Conservation (phyloP, 768 basidiomycete species). For the Rhizopogon roseolus region DNA sequence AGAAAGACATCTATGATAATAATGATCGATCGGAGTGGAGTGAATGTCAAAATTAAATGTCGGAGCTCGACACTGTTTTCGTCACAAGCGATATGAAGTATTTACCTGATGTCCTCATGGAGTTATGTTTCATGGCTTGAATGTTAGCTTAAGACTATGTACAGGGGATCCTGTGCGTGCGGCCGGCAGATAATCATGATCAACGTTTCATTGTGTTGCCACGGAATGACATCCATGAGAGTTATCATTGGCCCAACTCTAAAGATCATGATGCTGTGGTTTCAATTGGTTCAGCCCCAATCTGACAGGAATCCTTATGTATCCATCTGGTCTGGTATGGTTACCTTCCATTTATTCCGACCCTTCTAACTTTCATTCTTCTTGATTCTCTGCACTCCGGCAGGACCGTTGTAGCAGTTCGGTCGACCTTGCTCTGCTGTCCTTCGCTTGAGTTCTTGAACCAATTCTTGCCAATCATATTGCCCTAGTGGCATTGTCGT, state of each 20-base stretch:
- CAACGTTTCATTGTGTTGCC: neutral
- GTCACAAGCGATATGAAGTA: too few relatives aligned
- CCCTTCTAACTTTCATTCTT: slow-evolving; percentile 14
- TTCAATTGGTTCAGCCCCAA: neutral
- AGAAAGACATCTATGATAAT: too few relatives aligned
- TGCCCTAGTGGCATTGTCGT: slow-evolving; percentile 43
- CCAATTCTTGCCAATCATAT: slow-evolving; percentile 20
- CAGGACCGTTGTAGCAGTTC: slow-evolving; percentile 28
- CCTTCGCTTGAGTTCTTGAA: slow-evolving; percentile 11
- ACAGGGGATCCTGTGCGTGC: too few relatives aligned
- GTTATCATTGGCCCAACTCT: neutral
- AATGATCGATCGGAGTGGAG: too few relatives aligned
- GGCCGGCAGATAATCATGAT: too few relatives aligned
- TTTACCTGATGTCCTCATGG: too few relatives aligned
- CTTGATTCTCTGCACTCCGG: slow-evolving; percentile 24
- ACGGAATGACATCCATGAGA: neutral
- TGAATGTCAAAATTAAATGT: too few relatives aligned
- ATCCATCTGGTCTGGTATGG: too few relatives aligned
- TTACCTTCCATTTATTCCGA: neutral
- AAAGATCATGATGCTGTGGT: neutral
- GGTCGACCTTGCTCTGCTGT: slow-evolving; percentile 5
- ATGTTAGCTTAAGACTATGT: too few relatives aligned
- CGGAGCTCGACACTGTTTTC: too few relatives aligned
- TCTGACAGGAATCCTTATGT: too few relatives aligned
- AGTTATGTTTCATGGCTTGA: too few relatives aligned